Evolutionary conservation across 1,284 basidiomycete genomes (phyloP).

Genomic region (Cutaneotrichosporon cutaneum): DNA sequence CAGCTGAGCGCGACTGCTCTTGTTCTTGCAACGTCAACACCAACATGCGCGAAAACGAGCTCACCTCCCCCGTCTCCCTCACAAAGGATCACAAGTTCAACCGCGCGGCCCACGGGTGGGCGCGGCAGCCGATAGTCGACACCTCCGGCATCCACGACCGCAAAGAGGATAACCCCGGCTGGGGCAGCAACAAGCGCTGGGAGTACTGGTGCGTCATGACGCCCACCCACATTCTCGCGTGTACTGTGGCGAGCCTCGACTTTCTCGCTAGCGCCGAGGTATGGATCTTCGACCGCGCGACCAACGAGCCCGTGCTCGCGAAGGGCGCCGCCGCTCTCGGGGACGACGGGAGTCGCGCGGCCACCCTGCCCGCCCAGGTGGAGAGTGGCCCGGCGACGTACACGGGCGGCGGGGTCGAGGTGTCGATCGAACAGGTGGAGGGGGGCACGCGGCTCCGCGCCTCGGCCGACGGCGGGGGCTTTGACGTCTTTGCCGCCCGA

Average conservation of each 20-base stretch:
- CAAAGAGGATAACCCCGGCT: background rate
- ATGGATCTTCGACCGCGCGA: slow-evolving; percentile 15
- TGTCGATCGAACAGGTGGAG: slow-evolving; percentile 14
- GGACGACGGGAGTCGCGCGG: background rate
- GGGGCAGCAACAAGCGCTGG: slow-evolving; percentile 20
- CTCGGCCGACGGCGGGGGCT: slow-evolving; percentile 6
- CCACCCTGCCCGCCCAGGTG: slow-evolving; percentile 8
- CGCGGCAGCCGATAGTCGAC: slow-evolving; percentile 17
- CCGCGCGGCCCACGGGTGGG: slow-evolving; percentile 20
- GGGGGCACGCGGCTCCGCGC: slow-evolving; percentile 20
- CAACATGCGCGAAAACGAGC: slow-evolving; percentile 12
- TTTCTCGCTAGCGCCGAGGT: slow-evolving; percentile 2
- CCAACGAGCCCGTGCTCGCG: background rate
- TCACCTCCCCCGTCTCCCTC: slow-evolving; percentile 16
- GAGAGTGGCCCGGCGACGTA: slow-evolving; percentile 14
- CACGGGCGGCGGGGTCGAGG: background rate
- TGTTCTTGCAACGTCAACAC: background rate
- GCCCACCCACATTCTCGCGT: slow-evolving; percentile 17
- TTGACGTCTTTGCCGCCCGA: slow-evolving; percentile 16
- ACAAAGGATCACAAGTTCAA: slow-evolving; percentile 17
- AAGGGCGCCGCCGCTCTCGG: background rate
- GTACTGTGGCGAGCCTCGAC: slow-evolving; percentile 18
- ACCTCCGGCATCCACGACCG: slow-evolving; percentile 9
- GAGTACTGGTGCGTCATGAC: slow-evolving; percentile 25
- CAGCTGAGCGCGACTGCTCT: background rate